Conservation (phyloP, 192 early-diverging fungal genomes). For the Podochytrium sp. region DNA sequence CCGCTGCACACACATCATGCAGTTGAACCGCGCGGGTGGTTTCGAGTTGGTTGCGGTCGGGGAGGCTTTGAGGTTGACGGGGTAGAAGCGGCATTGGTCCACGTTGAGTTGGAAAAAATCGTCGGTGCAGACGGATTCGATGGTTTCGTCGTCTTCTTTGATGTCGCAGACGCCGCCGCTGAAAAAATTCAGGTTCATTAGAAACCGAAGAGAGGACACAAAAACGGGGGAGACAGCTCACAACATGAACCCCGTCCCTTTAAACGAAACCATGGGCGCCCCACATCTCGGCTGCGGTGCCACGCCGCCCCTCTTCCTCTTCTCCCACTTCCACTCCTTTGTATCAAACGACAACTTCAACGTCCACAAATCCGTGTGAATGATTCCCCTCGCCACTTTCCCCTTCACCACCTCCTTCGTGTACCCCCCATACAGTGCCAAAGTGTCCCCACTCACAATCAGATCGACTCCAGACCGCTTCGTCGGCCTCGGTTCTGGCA, state of each 20-base stretch:
- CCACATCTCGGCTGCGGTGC: slow-evolving; percentile 39
- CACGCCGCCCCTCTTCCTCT: slow-evolving; percentile 59
- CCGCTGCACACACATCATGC: slow-evolving; percentile 65
- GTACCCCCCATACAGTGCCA: slow-evolving; percentile 74
- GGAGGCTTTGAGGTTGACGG: slow-evolving; percentile 42
- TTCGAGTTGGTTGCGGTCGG: slow-evolving; percentile 37
- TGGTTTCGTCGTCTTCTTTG: slow-evolving; percentile 64
- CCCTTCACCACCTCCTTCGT: slow-evolving; percentile 67
- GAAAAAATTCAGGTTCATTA: slow-evolving; percentile 16
- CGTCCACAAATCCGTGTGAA: slow-evolving; percentile 57
- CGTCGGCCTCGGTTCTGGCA: slow-evolving; percentile 44
- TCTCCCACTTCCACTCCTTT: slow-evolving; percentile 64
- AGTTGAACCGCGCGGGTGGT: slow-evolving; percentile 69
- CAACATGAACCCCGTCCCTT: slow-evolving; percentile 65
- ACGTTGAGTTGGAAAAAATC: slow-evolving; percentile 63
- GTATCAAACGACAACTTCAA: slow-evolving; percentile 66
- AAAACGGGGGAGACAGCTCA: slow-evolving; percentile 7
- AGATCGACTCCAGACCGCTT: slow-evolving; percentile 68
- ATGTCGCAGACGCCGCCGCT: slow-evolving; percentile 67
- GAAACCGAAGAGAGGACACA: background rate
- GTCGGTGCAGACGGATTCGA: slow-evolving; percentile 56
- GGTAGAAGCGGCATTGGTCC: slow-evolving; percentile 67
- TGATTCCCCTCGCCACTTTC: slow-evolving; percentile 54
- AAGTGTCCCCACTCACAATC: slow-evolving; percentile 55
- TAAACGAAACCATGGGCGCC: slow-evolving; percentile 61